phyloP scores from a whole-genome alignment of 2,329 filamentous ascomycete species.

The Alternaria incomplexa region DNA sequence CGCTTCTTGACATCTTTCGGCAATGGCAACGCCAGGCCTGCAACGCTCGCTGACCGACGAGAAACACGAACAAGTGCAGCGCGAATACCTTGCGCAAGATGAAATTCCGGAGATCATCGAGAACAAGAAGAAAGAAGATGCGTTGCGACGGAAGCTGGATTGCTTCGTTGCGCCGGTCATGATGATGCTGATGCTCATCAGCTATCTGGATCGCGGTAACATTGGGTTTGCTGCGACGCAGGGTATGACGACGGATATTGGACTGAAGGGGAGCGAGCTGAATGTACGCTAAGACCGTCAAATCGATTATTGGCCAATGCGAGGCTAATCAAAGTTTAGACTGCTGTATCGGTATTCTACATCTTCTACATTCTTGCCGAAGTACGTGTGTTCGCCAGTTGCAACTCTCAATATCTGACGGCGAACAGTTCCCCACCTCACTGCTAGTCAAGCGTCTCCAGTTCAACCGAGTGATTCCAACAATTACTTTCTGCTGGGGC shows the following conservation, averaged over 20 bases:
- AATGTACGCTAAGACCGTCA: too few species aligned
- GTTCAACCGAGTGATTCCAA: constrained; percentile 42
- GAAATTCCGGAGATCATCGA: constrained; percentile 20
- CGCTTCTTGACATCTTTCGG: not conserved
- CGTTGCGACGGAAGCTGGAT: constrained; percentile 40
- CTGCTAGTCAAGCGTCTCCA: constrained; percentile 42
- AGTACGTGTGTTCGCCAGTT: constrained; percentile 3
- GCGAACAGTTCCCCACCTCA: constrained; percentile 38
- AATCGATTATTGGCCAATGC: too few species aligned
- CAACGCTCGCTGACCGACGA: constrained; percentile 9
- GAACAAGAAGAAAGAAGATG: constrained; percentile 31
- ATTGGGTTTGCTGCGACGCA: constrained; percentile 46
- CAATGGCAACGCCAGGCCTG: not conserved
- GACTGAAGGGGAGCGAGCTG: constrained; percentile 31
- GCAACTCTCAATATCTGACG: rapidly evolving
- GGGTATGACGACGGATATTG: constrained; percentile 40
- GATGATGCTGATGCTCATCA: constrained; percentile 45
- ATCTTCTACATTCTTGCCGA: constrained; percentile 46
- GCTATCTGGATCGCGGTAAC: constrained; percentile 44
- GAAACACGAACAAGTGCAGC: constrained; percentile 20
- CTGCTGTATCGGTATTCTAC: constrained; percentile 45
- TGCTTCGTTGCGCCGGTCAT: constrained; percentile 44
- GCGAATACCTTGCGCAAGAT: constrained; percentile 30
- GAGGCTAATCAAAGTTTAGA: too few species aligned
- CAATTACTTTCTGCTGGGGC: constrained; percentile 63